Evolutionary conservation across 1,139 yeast genomes (phyloP).

Genomic region (Diutina rugosa): DNA sequence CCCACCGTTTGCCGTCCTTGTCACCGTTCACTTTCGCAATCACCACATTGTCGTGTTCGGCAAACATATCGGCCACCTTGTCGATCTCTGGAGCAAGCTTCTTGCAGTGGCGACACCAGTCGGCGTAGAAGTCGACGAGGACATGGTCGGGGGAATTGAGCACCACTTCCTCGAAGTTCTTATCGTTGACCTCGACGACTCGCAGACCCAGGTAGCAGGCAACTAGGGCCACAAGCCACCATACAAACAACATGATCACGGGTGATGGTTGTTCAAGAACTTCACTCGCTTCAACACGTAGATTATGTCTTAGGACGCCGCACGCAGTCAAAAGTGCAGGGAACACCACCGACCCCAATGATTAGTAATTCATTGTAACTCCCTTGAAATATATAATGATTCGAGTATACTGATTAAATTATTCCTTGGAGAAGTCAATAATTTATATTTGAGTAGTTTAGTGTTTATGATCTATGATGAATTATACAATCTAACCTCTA

Average conservation of each 20-base stretch:
- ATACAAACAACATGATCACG: not conserved
- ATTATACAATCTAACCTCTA: too few relatives aligned
- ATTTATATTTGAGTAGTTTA: too few relatives aligned
- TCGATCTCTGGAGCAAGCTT: slow-evolving; percentile 53
- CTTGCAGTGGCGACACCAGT: slow-evolving; percentile 77
- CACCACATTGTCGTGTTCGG: slow-evolving; percentile 32
- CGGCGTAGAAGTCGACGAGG: slow-evolving; percentile 64
- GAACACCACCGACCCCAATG: not conserved
- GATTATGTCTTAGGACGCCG: not conserved
- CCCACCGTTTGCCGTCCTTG: slow-evolving; percentile 38
- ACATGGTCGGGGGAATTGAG: slow-evolving; percentile 46
- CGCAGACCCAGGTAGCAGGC: not conserved
- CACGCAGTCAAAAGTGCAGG: not conserved
- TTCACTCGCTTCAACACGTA: not conserved
- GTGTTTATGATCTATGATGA: too few relatives aligned
- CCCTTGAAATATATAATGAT: too few relatives aligned
- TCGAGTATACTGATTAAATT: too few relatives aligned
- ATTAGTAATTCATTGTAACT: too few relatives aligned
- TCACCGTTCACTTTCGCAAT: slow-evolving; percentile 61
- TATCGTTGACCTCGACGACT: slow-evolving; percentile 17
- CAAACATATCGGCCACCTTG: slow-evolving; percentile 38
- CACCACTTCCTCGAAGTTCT: slow-evolving; percentile 42
- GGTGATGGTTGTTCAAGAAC: not conserved
- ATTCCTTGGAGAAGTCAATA: too few relatives aligned
- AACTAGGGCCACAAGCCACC: not conserved